Evolutionary conservation across 1,139 yeast species (phyloP), one percentile per base, ranked within the genome.

Genomic region (Scheffersomyces parashehatae): DNA sequence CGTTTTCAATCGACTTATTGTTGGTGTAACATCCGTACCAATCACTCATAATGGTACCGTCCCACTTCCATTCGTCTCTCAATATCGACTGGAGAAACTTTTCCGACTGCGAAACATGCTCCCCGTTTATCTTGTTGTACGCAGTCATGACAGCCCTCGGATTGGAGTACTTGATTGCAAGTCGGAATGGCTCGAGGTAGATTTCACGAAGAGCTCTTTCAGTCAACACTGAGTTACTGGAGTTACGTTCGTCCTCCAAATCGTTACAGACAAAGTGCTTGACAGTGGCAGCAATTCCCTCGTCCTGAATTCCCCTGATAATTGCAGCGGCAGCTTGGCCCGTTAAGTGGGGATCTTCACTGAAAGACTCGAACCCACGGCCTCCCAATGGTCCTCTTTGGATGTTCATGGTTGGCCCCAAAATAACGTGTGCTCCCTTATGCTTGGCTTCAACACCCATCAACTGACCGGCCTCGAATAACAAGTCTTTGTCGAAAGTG

Each of bases 311-410:
- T 2, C 85, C 86, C 48, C 70, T 70, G 15, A 81, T 72, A 3
- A 83, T 76, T 5, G 73, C 45, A 13, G 35, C 15, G 12, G 35
- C 35, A 31, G 35, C 35, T 31, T 31, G 64, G 12, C 88, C 88
- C 52, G 79, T 82, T 40, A 82, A 64, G 49, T 80, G 81, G 1
- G 88, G 85, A 54, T 82, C 88, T 5, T 82, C 65, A 1, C 85
- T 84, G 60, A 81, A 82, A 29, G 83, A 75, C 60, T 82, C 88
- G 84, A 85, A 82, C 60, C 77, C 79, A 52, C 87, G 67, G 6
- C 88, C 87, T 8, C 83, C 86, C 39, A 81, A 69, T n/a, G 87
- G 87, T 0, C 85, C 86, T 31, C 35, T 31, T 31, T 31, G 35
- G 24, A 31, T 31, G 20, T 31, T 31, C 42, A 81, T 67, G 3